These are phyloP conservation scores for Plasmodium blacklocki DNA, from an alignment of 169 alveolate species.

Conservation along the genomic window DNA sequence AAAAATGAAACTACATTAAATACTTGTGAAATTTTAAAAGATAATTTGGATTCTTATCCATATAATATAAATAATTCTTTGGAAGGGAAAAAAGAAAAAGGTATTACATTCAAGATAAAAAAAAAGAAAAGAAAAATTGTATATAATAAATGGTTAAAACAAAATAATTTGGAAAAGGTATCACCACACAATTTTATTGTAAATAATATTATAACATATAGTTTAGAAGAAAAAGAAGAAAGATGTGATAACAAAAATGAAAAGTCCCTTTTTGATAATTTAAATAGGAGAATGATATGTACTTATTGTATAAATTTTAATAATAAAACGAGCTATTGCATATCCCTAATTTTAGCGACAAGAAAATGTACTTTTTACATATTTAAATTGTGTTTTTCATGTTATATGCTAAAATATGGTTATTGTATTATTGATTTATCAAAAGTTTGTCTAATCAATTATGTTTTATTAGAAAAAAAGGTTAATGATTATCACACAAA, in stretches of 20 bases:
- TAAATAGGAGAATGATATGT: too few relatives aligned
- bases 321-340: too few relatives aligned
- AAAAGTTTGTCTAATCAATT: neutral
- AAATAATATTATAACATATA: neutral
- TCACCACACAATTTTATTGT: neutral
- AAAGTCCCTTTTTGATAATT: too few relatives aligned
- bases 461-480: neutral
- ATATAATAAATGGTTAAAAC: neutral
- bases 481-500: too few relatives aligned
- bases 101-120: neutral
- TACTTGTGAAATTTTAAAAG: neutral
- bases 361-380: neutral
- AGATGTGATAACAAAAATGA: neutral
- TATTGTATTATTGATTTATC: slow-evolving; percentile 3
- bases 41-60: neutral
- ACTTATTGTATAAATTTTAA: too few relatives aligned
- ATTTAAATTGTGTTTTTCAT: neutral
- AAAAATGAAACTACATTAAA: neutral
- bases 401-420: neutral
- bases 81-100: neutral
- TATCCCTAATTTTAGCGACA: neutral
- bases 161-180: neutral
- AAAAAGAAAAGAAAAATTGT: neutral
- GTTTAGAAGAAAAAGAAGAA: neutral
- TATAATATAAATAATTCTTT: neutral